Percentiles rank a stretch among this genome's conserved stretches.
phyloP scores from a whole-genome alignment of 192 early-diverging fungal genomes.

The Chytriomyces sp. region DNA sequence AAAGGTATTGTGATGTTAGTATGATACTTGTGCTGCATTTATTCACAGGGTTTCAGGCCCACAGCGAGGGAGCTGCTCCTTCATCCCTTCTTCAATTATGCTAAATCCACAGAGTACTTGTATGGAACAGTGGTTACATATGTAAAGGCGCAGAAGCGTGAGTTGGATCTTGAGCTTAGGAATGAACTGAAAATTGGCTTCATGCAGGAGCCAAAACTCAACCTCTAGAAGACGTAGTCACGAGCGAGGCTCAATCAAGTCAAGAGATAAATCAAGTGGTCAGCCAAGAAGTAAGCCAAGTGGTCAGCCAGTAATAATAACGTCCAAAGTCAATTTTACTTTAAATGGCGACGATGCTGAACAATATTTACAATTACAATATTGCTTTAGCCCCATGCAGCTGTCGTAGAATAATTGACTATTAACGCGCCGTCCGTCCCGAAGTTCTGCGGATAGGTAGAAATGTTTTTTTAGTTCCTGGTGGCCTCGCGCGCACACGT shows the following conservation, averaged over 20 bases:
- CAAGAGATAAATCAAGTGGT: no score
- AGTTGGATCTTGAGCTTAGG: background rate
- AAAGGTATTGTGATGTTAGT: constrained; percentile 24
- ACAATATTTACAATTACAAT: no score
- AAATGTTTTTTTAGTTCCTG: background rate
- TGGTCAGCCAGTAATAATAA: no score
- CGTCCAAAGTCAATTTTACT: no score
- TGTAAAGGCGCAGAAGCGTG: constrained; percentile 10
- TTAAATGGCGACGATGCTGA: no score
- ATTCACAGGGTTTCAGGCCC: constrained; percentile 11
- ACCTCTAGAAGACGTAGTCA: no score
- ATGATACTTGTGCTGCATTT: background rate
- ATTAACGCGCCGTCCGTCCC: constrained; percentile 78
- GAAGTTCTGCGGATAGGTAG: constrained; percentile 69
- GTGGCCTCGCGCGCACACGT: no score
- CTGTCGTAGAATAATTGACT: constrained; percentile 89
- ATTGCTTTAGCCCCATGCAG: constrained; percentile 79
- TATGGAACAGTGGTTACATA: constrained; percentile 1
- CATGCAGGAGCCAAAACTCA: no score
- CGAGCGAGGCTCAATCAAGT: no score
- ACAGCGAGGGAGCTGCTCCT: constrained; percentile 38
- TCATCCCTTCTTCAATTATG: constrained; percentile 45
- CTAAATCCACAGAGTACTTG: constrained; percentile 9
- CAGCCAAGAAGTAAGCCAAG: no score
- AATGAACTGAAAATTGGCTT: no score